A percentile compares a stretch with the other conserved stretches of the same genome.
phyloP scores from a whole-genome alignment of 116 monocot genomes.

The Zostera marina region DNA sequence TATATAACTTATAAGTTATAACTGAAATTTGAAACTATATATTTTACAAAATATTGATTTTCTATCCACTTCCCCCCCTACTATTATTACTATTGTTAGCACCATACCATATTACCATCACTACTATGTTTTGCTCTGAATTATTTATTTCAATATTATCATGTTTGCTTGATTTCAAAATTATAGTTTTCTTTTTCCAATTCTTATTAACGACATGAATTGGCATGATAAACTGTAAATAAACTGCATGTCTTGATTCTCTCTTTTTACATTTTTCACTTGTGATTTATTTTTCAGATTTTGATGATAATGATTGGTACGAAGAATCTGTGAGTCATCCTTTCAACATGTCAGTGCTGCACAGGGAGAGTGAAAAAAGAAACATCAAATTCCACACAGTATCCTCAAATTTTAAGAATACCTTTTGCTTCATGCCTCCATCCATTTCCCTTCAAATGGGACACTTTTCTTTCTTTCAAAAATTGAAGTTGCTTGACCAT shows the following conservation, averaged over 20 bases:
- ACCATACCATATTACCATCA: too few species aligned
- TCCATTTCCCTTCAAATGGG: neutral
- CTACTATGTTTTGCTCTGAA: too few species aligned
- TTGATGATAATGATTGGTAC: slow-evolving; percentile 20
- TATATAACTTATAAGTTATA: too few species aligned
- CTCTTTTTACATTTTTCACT: neutral
- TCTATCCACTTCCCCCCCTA: too few species aligned
- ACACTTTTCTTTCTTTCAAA: neutral
- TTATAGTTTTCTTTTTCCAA: too few species aligned
- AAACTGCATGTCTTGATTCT: neutral
- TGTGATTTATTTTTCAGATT: slow-evolving; percentile 1
- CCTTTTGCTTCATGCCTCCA: neutral
- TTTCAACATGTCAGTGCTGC: slow-evolving; percentile 12
- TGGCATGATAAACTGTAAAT: too few species aligned
- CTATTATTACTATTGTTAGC: too few species aligned
- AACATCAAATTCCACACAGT: slow-evolving; percentile 46
- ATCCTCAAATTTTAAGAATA: slow-evolving; percentile 11
- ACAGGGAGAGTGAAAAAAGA: slow-evolving; percentile 41
- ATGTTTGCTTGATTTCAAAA: too few species aligned
- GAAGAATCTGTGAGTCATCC: slow-evolving; percentile 27
- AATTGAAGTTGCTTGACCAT: slow-evolving; percentile 12
- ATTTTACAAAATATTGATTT: too few species aligned
- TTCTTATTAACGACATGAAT: too few species aligned
- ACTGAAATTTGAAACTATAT: too few species aligned
- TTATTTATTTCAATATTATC: too few species aligned